Conservation (phyloP, 768 basidiomycete genomes). For the Sistotremastrum niveocremeum region DNA sequence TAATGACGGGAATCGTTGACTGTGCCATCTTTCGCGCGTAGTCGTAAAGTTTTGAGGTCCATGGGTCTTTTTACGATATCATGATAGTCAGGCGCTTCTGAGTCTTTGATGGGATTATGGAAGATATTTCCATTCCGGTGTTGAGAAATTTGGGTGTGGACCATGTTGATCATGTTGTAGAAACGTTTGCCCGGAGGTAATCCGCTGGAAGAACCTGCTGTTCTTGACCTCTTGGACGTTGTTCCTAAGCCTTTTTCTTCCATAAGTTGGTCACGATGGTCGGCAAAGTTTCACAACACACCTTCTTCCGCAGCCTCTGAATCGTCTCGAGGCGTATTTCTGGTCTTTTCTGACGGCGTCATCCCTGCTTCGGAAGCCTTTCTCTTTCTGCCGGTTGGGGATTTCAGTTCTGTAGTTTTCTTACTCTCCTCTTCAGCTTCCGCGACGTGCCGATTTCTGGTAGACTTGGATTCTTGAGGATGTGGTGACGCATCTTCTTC, state of each 20-base stretch:
- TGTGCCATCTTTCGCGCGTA: conserved; percentile 68
- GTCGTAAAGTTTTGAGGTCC: conserved; percentile 88
- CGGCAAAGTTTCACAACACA: neutral
- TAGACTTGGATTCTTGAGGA: no score
- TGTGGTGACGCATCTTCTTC: no score
- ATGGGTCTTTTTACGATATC: conserved; percentile 91
- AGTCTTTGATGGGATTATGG: conserved; percentile 76
- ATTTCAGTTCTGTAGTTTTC: no score
- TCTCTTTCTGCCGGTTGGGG: conserved; percentile 29
- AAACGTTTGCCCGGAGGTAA: conserved; percentile 39
- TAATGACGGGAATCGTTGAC: conserved; percentile 78
- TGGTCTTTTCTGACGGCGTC: conserved; percentile 31
- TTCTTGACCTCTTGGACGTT: neutral
- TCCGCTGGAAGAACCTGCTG: neutral
- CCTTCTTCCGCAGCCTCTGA: conserved; percentile 51
- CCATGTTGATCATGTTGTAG: conserved; percentile 67
- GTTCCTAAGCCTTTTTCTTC: neutral
- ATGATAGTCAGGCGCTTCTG: conserved; percentile 83
- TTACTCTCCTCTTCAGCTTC: no score
- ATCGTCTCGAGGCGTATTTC: conserved; percentile 50
- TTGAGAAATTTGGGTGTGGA: conserved; percentile 70
- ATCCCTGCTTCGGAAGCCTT: conserved; percentile 43
- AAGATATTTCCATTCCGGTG: conserved; percentile 86
- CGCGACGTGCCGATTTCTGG: no score
- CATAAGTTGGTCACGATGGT: neutral